Evolutionary conservation across 2,329 filamentous ascomycete species (phyloP).

Genomic region (Basipetospora chlamydospora): DNA sequence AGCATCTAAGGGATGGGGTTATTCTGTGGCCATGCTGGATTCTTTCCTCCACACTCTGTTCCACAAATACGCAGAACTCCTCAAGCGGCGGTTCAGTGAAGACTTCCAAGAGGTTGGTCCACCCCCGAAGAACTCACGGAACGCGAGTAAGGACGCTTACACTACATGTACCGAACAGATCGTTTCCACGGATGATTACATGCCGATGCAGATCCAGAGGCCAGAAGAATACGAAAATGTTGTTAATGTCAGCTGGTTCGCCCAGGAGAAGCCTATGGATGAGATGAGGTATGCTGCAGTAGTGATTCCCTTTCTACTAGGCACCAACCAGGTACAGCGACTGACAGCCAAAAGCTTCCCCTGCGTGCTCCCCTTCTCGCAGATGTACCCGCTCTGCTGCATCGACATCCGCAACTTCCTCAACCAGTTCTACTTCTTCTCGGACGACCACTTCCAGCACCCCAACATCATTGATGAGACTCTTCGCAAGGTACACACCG

Average conservation of each 20-base stretch:
- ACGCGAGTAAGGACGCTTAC: slow-evolving; percentile 10
- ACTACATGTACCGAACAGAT: too few species aligned
- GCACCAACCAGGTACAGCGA: too few species aligned
- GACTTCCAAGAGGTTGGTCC: slow-evolving; percentile 73
- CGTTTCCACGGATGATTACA: slow-evolving; percentile 91
- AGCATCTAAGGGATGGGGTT: slow-evolving; percentile 68
- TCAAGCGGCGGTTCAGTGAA: slow-evolving; percentile 83
- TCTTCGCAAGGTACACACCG: slow-evolving; percentile 50
- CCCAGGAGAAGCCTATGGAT: slow-evolving; percentile 61
- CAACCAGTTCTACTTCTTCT: slow-evolving; percentile 97
- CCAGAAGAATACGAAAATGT: slow-evolving; percentile 90
- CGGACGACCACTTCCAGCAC: slow-evolving; percentile 88
- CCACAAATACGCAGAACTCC: slow-evolving; percentile 80
- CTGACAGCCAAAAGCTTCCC: slow-evolving; percentile 52
- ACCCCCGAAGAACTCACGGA: neutral
- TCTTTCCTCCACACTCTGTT: slow-evolving; percentile 79
- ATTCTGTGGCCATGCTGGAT: slow-evolving; percentile 69
- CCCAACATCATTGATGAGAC: slow-evolving; percentile 83
- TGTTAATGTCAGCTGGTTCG: slow-evolving; percentile 91
- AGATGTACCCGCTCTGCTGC: slow-evolving; percentile 98
- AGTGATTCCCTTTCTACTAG: neutral
- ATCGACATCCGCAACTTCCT: slow-evolving; percentile 96
- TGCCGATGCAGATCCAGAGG: slow-evolving; percentile 96
- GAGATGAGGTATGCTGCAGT: slow-evolving; percentile 50
- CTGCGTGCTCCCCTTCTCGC: slow-evolving; percentile 90